These are phyloP conservation scores for Euphorbia tirucalli DNA, from an alignment of 345 rosid genomes.

Conservation along the genomic window DNA sequence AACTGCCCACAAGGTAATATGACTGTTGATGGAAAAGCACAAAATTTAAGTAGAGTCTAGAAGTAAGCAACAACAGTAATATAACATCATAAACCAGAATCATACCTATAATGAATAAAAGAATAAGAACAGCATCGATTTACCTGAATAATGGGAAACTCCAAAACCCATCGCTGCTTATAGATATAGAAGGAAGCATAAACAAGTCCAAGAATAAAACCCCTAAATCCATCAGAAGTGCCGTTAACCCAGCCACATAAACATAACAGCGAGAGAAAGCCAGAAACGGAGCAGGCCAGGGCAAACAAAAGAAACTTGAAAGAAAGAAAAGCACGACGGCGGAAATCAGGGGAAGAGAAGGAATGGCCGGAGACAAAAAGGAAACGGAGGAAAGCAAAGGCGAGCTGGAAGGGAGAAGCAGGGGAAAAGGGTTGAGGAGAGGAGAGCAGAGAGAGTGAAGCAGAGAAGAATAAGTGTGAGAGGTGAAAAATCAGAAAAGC, in stretches of 20 bases:
- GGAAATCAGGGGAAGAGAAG: slow-evolving; percentile 36
- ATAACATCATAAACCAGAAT: background rate
- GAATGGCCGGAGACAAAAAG: slow-evolving; percentile 25
- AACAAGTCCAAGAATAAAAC: slow-evolving; percentile 62
- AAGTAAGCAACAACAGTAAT: background rate
- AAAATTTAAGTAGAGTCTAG: background rate
- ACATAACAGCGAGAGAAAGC: slow-evolving; percentile 41
- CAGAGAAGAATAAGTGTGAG: slow-evolving; percentile 63
- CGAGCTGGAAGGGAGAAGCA: slow-evolving; percentile 43
- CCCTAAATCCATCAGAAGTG: slow-evolving; percentile 45
- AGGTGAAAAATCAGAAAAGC: slow-evolving; percentile 44
- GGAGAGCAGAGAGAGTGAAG: slow-evolving; percentile 46
- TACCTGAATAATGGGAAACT: slow-evolving; percentile 93
- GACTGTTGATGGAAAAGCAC: no score
- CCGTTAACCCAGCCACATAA: slow-evolving; percentile 17
- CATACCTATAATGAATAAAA: background rate
- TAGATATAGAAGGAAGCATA: slow-evolving; percentile 50
- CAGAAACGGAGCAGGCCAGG: slow-evolving; percentile 40
- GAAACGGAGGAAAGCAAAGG: slow-evolving; percentile 33
- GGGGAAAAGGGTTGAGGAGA: slow-evolving; percentile 37
- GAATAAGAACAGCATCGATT: background rate
- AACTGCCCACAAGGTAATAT: no score
- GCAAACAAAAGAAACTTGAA: slow-evolving; percentile 25
- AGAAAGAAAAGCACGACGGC: slow-evolving; percentile 34
- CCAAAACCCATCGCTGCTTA: slow-evolving; percentile 68